These are phyloP conservation scores for Fonsecaea erecta DNA, from an alignment of 2,329 filamentous ascomycete genomes.

Conservation along the genomic window DNA sequence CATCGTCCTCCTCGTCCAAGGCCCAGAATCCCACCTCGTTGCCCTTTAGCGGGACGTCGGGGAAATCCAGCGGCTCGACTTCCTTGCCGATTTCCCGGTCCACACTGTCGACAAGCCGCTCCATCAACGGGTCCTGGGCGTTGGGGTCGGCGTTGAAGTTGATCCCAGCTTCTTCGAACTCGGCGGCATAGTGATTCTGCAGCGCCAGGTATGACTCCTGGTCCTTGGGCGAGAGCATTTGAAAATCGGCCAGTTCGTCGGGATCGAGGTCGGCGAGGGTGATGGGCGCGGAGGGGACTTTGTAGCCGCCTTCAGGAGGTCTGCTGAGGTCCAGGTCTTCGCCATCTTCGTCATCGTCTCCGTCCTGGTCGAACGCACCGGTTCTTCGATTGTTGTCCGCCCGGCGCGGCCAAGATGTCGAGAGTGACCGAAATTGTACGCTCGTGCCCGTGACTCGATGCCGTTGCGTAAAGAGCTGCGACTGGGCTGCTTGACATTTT, in stretches of 20 bases:
- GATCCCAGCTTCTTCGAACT: constrained; percentile 29
- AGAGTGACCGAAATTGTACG: constrained; percentile 29
- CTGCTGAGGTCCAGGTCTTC: constrained; percentile 17
- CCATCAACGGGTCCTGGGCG: constrained; percentile 13
- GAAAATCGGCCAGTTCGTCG: constrained; percentile 36
- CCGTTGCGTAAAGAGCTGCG: constrained; percentile 15
- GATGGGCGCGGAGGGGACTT: constrained; percentile 25
- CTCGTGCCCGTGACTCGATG: constrained; percentile 12
- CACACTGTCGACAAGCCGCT: constrained; percentile 43
- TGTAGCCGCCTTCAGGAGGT: constrained; percentile 24
- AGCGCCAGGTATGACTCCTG: constrained; percentile 30
- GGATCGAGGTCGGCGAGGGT: constrained; percentile 31
- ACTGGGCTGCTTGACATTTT: constrained; percentile 23
- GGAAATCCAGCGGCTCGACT: constrained; percentile 28
- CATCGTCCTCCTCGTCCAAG: constrained; percentile 49
- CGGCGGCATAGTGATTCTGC: constrained; percentile 35
- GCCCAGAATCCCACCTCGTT: constrained; percentile 49
- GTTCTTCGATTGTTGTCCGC: constrained; percentile 19
- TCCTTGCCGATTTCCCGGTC: constrained; percentile 42
- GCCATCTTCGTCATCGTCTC: constrained; percentile 7
- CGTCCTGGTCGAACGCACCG: not conserved
- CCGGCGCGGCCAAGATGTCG: constrained; percentile 23
- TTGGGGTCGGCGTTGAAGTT: constrained; percentile 11
- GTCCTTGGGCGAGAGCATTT: constrained; percentile 32
- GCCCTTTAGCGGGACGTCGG: constrained; percentile 10